phyloP scores from a whole-genome alignment of 148 eudicot species.

The Rhododendron vialii region DNA sequence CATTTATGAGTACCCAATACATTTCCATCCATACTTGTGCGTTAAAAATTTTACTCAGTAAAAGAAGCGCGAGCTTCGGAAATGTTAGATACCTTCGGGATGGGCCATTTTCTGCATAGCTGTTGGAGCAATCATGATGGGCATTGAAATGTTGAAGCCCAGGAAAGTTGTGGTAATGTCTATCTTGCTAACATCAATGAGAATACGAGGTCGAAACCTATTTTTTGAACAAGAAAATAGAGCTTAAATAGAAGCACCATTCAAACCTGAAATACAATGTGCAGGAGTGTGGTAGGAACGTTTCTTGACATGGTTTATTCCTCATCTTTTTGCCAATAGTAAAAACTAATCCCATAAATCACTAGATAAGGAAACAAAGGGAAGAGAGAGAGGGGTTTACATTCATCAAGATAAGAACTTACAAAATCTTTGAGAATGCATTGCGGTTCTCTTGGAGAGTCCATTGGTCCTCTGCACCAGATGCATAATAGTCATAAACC shows the following conservation, averaged over 20 bases:
- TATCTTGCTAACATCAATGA: slow-evolving; percentile 70
- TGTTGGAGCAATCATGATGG: slow-evolving; percentile 91
- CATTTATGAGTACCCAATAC: too few species aligned
- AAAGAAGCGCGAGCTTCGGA: neutral
- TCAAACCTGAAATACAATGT: neutral
- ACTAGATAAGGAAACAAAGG: neutral
- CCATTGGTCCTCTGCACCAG: slow-evolving; percentile 97
- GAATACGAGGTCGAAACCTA: slow-evolving; percentile 87
- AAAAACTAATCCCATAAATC: slow-evolving; percentile 5
- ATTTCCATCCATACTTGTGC: neutral
- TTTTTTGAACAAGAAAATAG: slow-evolving; percentile 5
- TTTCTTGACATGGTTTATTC: neutral
- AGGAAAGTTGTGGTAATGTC: slow-evolving; percentile 60
- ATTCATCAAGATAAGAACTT: slow-evolving; percentile 16
- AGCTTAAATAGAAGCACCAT: neutral
- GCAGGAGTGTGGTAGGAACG: neutral
- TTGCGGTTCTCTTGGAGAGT: slow-evolving; percentile 71
- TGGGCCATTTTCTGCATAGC: slow-evolving; percentile 97
- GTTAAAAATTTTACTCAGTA: neutral
- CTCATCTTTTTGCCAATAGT: neutral
- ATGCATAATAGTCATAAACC: slow-evolving; percentile 79
- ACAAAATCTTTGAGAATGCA: slow-evolving; percentile 77
- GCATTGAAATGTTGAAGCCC: slow-evolving; percentile 86
- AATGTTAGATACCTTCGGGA: slow-evolving; percentile 55
- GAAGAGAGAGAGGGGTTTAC: neutral